Base-by-base conservation (phyloP, 2,329 filamentous ascomycete species). In the Colletotrichum tabaci region DNA sequence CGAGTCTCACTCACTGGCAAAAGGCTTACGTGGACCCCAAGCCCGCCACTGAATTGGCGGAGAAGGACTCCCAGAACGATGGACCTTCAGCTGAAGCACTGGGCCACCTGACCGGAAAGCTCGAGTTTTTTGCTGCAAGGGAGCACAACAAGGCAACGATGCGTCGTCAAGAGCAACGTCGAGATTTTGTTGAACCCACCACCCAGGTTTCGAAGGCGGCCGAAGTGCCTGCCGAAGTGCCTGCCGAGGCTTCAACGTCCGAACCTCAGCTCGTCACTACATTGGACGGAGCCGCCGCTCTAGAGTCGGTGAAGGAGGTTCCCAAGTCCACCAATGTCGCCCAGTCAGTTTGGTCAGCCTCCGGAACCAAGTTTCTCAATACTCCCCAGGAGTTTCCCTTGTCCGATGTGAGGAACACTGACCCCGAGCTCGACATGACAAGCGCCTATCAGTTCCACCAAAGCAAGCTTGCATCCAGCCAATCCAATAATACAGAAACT, bases 61-160 rank as follows among this genome's bases (percentile, higher is more conserved):
- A 67, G 23, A 42, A 60, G 35, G 23, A 60, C 35, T 44, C 50
- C 9, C 69, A 64, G 42, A 55, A 52, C 23, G 53, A 60, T 18
- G 60, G 53, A 3, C 16, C 55, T 5, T 70, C 70, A 8, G 79
- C 78, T 18, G 77, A 81, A 49, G 61, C 74, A 8, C 75, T 84
- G 53, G 82, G 82, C 1, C 74, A 77, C 30, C 80, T 76, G 61
- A 80, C 78, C 3, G 83, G 82, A 1, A 85, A 84, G 61, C 70
- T 70, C 10, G 82, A 83, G 26, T 85, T 76, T 61, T 85, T 85
- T 61, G 76, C 75, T 4, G 83, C 84, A 7, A 78, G 84, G 35
- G 83, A 82, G 57, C 74, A 77, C 26, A 85, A 84, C 63, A 81
- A 78, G 46, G 64, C 50, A 26, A 46, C 46, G 15, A 35, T 66